Evolutionary conservation across 176 grass and related monocot species (phyloP).

Genomic region (Oryza punctata): DNA sequence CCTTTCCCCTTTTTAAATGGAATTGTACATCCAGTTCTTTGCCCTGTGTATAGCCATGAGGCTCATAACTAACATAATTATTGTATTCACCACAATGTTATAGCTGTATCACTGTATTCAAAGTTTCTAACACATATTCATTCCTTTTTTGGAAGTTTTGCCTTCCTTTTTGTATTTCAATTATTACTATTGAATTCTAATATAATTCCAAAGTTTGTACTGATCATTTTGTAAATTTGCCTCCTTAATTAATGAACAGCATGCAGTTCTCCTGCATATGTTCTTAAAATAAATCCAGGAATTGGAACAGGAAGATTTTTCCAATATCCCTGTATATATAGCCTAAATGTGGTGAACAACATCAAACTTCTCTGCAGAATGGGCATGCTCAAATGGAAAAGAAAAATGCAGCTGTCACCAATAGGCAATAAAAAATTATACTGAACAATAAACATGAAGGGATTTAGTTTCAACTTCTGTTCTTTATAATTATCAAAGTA

Average conservation of each 20-base stretch:
- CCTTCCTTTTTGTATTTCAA: conserved; percentile 29
- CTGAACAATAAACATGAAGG: not conserved
- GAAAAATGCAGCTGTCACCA: not conserved
- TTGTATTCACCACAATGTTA: conserved; percentile 33
- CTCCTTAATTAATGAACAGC: not conserved
- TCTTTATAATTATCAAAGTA: not conserved
- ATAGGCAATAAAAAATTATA: not conserved
- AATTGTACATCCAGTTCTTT: conserved; percentile 31
- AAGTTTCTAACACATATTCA: conserved; percentile 23
- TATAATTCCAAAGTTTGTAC: conserved; percentile 30
- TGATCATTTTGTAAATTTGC: conserved; percentile 7
- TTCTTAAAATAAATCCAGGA: not conserved
- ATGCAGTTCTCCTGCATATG: not conserved
- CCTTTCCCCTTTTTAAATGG: conserved; percentile 19
- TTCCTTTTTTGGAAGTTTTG: conserved; percentile 27
- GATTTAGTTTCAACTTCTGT: not conserved
- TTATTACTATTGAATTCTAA: conserved; percentile 1
- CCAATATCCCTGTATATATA: conserved; percentile 5
- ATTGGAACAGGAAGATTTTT: not conserved
- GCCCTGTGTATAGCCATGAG: conserved; percentile 46
- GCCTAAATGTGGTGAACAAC: conserved; percentile 17
- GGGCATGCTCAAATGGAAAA: conserved; percentile 1
- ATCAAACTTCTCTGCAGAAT: not conserved
- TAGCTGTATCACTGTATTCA: conserved; percentile 28
- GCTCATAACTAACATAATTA: conserved; percentile 16